A percentile compares a stretch with the other conserved stretches of the same genome.
These are phyloP conservation scores for Puccinia brachypodii DNA, from an alignment of 1,284 basidiomycete genomes.

Conservation along the genomic window DNA sequence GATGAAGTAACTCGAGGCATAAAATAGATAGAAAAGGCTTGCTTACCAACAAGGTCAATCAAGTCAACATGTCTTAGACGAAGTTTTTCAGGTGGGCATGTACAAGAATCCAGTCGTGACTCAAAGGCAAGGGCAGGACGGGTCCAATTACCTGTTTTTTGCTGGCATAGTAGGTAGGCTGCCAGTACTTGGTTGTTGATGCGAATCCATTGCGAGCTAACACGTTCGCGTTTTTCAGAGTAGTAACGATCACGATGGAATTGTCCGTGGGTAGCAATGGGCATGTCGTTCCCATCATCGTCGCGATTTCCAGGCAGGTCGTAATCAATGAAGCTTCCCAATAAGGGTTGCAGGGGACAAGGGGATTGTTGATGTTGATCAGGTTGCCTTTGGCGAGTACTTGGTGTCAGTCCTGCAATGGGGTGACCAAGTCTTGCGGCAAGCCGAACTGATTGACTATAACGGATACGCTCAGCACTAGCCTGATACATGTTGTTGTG, in stretches of 20 bases:
- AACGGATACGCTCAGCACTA: background rate
- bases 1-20: no score
- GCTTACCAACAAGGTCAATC: background rate
- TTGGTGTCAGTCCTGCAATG: background rate
- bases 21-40: background rate
- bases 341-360: background rate
- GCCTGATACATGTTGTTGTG: background rate
- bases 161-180: constrained; percentile 6
- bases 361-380: background rate
- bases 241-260: background rate
- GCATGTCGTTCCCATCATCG: background rate
- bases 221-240: background rate
- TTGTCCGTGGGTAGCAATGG: constrained; percentile 1
- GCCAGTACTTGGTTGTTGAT: background rate
- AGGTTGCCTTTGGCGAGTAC: background rate
- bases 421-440: background rate
- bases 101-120: background rate
- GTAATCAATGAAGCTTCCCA: background rate
- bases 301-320: background rate
- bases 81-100: background rate
- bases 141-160: constrained; percentile 3
- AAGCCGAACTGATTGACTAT: background rate
- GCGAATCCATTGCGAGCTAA: background rate
- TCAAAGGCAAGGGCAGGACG: background rate
- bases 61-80: background rate